Base-by-base conservation (phyloP, 441 rosid species). In the Erodium trifolium region DNA sequence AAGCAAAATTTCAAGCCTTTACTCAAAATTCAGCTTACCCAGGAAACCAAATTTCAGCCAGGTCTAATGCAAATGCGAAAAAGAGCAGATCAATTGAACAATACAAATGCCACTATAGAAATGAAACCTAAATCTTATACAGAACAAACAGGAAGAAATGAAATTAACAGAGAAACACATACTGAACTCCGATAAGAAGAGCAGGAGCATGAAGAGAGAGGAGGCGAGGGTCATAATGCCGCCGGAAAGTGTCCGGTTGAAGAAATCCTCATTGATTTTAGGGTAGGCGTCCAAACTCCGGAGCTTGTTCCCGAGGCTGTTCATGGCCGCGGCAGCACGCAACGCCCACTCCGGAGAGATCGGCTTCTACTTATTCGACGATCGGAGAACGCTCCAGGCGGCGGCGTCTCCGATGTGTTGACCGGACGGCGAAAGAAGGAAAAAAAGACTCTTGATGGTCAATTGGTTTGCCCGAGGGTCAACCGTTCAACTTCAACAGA, bases 191-290 rank as follows among this genome's bases (percentile, higher is more conserved):
- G 78, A 75, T 71, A 71, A 31, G 72, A 75, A 68, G 72, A 75
- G 78, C 68, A 67, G 59, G 63, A 75, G 69, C 68, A 68, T 75
- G 67, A 75, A 9, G 72, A 68, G 16, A 4, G 70, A 29, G 67
- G 75, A 75, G 75, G 67, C 75, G 37, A 75, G 69, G 62, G 78
- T 75, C 35, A 75, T 29, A 67, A 75, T 57, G 63, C 78, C 78
- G 62, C 78, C 78, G 66, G 78, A 75, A 66, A 75, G 31, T 6
- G 78, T 71, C 12, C 78, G 78, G 72, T 68, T 75, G 75, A 67
- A 75, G 75, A 71, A 75, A 67, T 75, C 78, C 47, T 75, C 78
- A 59, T 75, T 75, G 69, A 75, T 57, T 65, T 75, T 75, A n/a
- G 78, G 78, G 72, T 75, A 75, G 2, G 78, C 78, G 31, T 75